phyloP scores from a whole-genome alignment of 495 filamentous ascomycete species.

The Podospora comata region DNA sequence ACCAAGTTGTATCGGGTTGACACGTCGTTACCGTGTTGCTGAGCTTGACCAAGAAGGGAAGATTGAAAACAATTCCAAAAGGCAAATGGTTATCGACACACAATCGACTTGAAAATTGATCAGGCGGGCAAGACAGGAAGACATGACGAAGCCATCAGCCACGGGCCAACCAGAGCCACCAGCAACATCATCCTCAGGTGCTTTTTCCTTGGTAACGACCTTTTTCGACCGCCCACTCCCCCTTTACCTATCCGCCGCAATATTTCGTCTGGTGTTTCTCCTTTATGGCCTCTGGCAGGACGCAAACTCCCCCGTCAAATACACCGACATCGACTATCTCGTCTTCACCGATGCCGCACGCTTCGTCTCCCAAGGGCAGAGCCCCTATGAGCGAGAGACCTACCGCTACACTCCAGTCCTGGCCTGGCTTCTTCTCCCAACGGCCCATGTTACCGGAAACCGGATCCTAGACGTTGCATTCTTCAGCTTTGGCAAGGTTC shows the following conservation, averaged over 20 bases:
- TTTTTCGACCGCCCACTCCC: constrained; percentile 42
- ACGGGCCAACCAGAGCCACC: background rate
- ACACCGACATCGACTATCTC: constrained; percentile 98
- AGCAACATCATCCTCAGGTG: background rate
- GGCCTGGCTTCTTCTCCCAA: constrained; percentile 85
- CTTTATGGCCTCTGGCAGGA: constrained; percentile 91
- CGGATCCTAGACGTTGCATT: constrained; percentile 42
- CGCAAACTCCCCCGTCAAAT: constrained; percentile 82
- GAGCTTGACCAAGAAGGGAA: background rate
- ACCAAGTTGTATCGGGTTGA: background rate
- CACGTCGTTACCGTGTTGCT: background rate
- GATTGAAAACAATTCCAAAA: background rate
- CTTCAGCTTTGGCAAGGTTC: constrained; percentile 83
- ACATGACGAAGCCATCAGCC: background rate
- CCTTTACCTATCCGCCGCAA: constrained; percentile 65
- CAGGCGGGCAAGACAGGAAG: background rate
- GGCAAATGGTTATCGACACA: background rate
- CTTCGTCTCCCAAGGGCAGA: constrained; percentile 57
- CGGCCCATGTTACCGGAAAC: constrained; percentile 51
- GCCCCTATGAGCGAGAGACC: constrained; percentile 85
- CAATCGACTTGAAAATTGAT: background rate
- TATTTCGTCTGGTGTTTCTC: constrained; percentile 67
- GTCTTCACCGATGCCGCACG: constrained; percentile 97
- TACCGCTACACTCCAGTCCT: constrained; percentile 95
- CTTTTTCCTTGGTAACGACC: constrained; percentile 23